A percentile compares a stretch with the other conserved stretches of the same genome.
phyloP scores from a whole-genome alignment of 495 filamentous ascomycete genomes.

The Jackrogersella multiformis region DNA sequence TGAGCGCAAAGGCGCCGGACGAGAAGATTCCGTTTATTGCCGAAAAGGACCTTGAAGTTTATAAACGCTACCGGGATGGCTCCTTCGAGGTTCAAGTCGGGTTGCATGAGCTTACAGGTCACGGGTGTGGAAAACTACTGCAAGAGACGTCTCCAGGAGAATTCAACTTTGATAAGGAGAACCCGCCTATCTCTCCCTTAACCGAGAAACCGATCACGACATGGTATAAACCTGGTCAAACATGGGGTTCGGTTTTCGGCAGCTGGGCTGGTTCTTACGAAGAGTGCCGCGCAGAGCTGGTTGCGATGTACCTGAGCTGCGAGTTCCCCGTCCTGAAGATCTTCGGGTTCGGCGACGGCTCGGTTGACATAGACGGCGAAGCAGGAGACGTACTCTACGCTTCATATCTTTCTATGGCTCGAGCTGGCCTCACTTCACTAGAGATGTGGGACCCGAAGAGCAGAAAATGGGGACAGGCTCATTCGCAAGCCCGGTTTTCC shows the following conservation, averaged over 20 bases:
- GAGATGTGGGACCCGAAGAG: slow-evolving; percentile 91
- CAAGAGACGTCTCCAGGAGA: slow-evolving; percentile 83
- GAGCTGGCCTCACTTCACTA: slow-evolving; percentile 82
- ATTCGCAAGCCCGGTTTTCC: slow-evolving; percentile 93
- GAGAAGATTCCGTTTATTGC: slow-evolving; percentile 90
- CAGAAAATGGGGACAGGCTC: slow-evolving; percentile 92
- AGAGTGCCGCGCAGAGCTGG: slow-evolving; percentile 77
- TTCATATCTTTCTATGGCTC: slow-evolving; percentile 90
- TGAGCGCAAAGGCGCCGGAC: slow-evolving; percentile 87
- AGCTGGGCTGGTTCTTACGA: slow-evolving; percentile 87
- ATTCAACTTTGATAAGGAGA: slow-evolving; percentile 85
- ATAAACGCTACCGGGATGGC: slow-evolving; percentile 77
- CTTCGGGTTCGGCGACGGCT: slow-evolving; percentile 88
- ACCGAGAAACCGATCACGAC: slow-evolving; percentile 78
- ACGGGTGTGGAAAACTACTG: slow-evolving; percentile 93
- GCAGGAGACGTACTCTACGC: slow-evolving; percentile 88
- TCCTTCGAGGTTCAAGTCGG: slow-evolving; percentile 97
- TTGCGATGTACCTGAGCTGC: slow-evolving; percentile 91
- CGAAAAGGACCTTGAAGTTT: slow-evolving; percentile 77
- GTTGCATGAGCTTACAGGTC: slow-evolving; percentile 93
- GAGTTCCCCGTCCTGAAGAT: slow-evolving; percentile 89
- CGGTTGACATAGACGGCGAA: slow-evolving; percentile 71
- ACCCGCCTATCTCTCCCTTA: slow-evolving; percentile 83
- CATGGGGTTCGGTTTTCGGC: slow-evolving; percentile 92
- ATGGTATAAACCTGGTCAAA: slow-evolving; percentile 94